Evolutionary conservation across 768 basidiomycete species (phyloP), one percentile per base, ranked within the genome.

Genomic region (Phallus indusiatus): DNA sequence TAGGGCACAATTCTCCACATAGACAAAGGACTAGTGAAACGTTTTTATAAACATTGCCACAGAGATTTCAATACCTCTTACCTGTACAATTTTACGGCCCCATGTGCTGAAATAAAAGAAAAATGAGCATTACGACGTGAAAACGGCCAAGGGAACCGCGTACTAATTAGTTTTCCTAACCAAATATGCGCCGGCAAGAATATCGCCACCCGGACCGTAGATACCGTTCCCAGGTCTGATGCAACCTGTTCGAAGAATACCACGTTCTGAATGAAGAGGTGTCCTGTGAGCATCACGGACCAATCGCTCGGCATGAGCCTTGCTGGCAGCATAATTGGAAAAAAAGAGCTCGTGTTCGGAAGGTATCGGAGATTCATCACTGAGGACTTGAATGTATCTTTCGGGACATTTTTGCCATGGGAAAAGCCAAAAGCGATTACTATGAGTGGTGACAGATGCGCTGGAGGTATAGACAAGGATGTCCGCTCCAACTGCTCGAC

Each of bases 181-280:
- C 47, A 90, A 78, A 67, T 84, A 86, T 18, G 81, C 78, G 2
- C 79, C 85, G 54, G 79, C 81, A 11, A 86, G 66, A 64, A 85
- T 77, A 67, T 90, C 88, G 4, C 87, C 88, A 37, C 86, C 81
- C 1, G 87, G 82, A 1, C 88, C 88, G 68, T 81, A 90, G 3
- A 88, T 71, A 0, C 85, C 86, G 61, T 89, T 89, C 0, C 88
- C 86, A 2, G 88, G 88, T n/a, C 88, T 81, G 47, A 90, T 74
- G 61, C 81, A 84, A 0, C 88, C 87, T 8, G 87, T 90, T 54
- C 85, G 77, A 49, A 90, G 67, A 12, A 73, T 65, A 20, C 61
- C 59, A 66, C 68, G 63, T 77, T 76, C 5, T 72, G 66, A 17
- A 14, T 60, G 68, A 3, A 72, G 70, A 1, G 64, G 60, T n/a